phyloP scores from a whole-genome alignment of 805 yeast species.

The Starmerella floricola region DNA sequence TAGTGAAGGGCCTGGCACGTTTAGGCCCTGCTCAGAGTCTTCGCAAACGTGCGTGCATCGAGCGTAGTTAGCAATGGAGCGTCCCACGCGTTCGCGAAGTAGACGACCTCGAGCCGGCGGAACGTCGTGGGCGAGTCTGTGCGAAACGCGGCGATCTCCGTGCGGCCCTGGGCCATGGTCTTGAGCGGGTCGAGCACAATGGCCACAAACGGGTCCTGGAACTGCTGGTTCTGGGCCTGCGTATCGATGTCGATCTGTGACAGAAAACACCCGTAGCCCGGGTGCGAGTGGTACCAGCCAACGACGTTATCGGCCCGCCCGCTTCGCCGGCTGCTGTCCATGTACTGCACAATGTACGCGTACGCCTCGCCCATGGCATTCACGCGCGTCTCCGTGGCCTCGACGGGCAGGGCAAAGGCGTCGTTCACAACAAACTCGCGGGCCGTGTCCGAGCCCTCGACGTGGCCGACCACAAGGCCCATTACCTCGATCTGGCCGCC shows the following conservation, averaged over 20 bases:
- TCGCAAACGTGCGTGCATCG: conserved; percentile 9
- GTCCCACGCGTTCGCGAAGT: conserved; percentile 46
- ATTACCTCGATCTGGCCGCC: conserved; percentile 86
- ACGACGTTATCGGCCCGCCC: conserved; percentile 60
- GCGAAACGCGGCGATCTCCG: conserved; percentile 96
- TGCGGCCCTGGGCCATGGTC: conserved; percentile 82
- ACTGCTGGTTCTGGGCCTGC: conserved; percentile 90
- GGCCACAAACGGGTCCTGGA: conserved; percentile 91
- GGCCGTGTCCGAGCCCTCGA: conserved; percentile 55
- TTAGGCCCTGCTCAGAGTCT: not conserved
- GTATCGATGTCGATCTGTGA: conserved; percentile 89
- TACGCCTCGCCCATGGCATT: conserved; percentile 90
- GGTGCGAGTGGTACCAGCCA: conserved; percentile 97
- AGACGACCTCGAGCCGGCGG: conserved; percentile 51
- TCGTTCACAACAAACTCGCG: conserved; percentile 57
- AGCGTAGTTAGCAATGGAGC: conserved; percentile 32
- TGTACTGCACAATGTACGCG: conserved; percentile 83
- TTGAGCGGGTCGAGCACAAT: conserved; percentile 96
- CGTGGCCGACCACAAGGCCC: conserved; percentile 93
- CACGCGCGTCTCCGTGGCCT: conserved; percentile 91
- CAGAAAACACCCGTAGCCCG: conserved; percentile 95
- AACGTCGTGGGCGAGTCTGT: conserved; percentile 36
- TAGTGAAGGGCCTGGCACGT: no score
- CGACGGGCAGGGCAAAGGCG: conserved; percentile 78
- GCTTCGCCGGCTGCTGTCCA: conserved; percentile 40